Conservation (phyloP, 805 yeast species). For the Barnettozyma botsteinii region DNA sequence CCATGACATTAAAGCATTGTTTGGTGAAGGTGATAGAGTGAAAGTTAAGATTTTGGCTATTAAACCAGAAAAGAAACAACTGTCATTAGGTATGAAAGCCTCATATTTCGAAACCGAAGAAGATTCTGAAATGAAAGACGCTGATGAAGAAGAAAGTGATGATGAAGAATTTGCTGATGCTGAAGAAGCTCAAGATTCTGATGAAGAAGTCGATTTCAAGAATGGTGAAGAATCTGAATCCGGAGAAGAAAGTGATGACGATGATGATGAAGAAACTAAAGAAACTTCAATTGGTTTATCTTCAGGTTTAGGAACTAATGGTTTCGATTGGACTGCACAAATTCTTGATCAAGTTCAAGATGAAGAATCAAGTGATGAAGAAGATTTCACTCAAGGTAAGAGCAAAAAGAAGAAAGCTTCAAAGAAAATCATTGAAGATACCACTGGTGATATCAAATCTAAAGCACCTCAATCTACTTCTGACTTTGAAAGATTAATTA, state of each 20-base stretch:
- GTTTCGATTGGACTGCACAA: slow-evolving; percentile 95
- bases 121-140: slow-evolving; percentile 28
- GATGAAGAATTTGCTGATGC: slow-evolving; percentile 22
- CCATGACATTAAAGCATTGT: slow-evolving; percentile 55
- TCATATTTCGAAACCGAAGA: slow-evolving; percentile 57
- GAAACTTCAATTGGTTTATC: slow-evolving; percentile 21
- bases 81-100: slow-evolving; percentile 92
- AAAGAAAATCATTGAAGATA: slow-evolving; percentile 54
- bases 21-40: slow-evolving; percentile 86
- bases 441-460: slow-evolving; percentile 76
- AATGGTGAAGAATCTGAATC: slow-evolving; percentile 21
- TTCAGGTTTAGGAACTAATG: slow-evolving; percentile 77
- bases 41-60: slow-evolving; percentile 72
- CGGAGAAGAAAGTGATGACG: slow-evolving; percentile 21
- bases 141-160: slow-evolving; percentile 18
- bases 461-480: slow-evolving; percentile 86
- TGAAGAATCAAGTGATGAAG: slow-evolving; percentile 45
- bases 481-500: slow-evolving; percentile 87
- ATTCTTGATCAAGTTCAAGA: slow-evolving; percentile 75
- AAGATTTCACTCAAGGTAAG: slow-evolving; percentile 39
- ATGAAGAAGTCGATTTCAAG: slow-evolving; percentile 19
- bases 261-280: slow-evolving; percentile 26
- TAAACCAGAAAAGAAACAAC: slow-evolving; percentile 59
- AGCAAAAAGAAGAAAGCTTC: slow-evolving; percentile 42
- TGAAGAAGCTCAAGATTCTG: slow-evolving; percentile 21